Conservation (phyloP, 345 rosid genomes). For the Syzygium aqueum region DNA sequence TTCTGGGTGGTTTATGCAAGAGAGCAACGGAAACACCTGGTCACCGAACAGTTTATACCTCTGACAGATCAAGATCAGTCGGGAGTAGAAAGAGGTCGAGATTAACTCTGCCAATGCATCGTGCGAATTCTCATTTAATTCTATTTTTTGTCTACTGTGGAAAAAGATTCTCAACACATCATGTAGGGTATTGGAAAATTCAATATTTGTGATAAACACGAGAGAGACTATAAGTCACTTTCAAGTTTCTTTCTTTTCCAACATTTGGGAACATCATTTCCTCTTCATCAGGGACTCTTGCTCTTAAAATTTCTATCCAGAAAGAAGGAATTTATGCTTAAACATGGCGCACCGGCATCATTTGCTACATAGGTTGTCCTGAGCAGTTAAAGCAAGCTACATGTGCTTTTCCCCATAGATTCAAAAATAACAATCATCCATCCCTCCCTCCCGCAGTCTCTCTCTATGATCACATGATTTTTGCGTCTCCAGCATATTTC, state of each 20-base stretch:
- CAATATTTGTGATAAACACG: background rate
- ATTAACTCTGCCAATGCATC: background rate
- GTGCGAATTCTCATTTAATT: background rate
- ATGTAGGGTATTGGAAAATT: background rate
- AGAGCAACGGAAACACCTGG: constrained; percentile 29
- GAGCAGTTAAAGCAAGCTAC: background rate
- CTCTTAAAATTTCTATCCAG: background rate
- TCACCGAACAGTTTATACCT: constrained; percentile 5
- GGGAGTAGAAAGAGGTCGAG: background rate
- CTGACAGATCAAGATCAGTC: background rate
- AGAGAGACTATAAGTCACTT: background rate
- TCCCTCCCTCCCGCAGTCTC: background rate
- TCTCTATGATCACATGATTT: background rate
- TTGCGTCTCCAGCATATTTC: background rate
- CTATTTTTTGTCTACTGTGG: background rate
- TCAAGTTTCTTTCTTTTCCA: background rate
- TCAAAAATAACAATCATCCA: background rate
- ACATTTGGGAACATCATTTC: background rate
- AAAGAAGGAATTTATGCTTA: background rate
- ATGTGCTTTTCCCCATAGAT: background rate
- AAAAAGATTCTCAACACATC: background rate
- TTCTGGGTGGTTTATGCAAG: constrained; percentile 39
- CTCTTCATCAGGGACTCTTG: background rate
- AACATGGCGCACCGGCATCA: background rate
- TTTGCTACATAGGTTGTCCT: background rate